Conservation (phyloP, 148 eudicot genomes). For the Rhododendron ovatum region DNA sequence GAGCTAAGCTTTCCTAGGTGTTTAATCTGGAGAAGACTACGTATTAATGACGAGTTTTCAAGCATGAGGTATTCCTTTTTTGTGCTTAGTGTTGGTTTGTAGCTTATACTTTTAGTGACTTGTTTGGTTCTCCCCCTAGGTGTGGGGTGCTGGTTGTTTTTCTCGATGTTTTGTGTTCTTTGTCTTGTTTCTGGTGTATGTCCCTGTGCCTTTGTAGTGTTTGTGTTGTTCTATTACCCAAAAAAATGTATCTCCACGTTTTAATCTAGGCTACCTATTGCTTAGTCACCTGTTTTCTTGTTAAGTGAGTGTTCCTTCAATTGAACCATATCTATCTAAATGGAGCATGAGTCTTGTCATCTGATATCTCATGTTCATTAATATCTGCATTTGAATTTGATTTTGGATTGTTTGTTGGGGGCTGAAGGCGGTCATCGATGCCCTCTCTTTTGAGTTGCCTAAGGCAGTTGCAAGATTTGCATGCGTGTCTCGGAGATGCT, state of each 20-base stretch:
- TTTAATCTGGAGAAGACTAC: not conserved
- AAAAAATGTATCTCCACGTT: not conserved
- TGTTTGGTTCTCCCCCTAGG: not conserved
- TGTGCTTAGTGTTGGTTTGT: not conserved
- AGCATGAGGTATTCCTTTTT: not conserved
- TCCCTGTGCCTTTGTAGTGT: not conserved
- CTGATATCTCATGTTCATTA: not conserved
- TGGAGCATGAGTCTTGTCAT: not conserved
- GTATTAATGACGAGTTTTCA: not conserved
- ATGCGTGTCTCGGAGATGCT: constrained; percentile 55
- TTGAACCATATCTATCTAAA: not conserved
- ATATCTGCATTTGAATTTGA: not conserved
- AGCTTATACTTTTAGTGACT: not conserved
- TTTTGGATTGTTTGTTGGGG: constrained; percentile 2
- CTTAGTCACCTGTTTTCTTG: not conserved
- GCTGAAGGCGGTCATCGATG: constrained; percentile 69
- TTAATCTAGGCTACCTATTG: not conserved
- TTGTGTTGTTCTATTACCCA: not conserved
- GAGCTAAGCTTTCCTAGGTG: not conserved
- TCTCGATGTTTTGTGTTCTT: not conserved
- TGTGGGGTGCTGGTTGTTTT: not conserved
- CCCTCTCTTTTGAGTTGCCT: constrained; percentile 72
- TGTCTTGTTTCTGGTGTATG: not conserved
- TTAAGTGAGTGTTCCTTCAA: not conserved
- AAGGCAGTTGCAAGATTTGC: constrained; percentile 69